Conservation (phyloP, 306 rosid genomes). For the Sicyos edulis region DNA sequence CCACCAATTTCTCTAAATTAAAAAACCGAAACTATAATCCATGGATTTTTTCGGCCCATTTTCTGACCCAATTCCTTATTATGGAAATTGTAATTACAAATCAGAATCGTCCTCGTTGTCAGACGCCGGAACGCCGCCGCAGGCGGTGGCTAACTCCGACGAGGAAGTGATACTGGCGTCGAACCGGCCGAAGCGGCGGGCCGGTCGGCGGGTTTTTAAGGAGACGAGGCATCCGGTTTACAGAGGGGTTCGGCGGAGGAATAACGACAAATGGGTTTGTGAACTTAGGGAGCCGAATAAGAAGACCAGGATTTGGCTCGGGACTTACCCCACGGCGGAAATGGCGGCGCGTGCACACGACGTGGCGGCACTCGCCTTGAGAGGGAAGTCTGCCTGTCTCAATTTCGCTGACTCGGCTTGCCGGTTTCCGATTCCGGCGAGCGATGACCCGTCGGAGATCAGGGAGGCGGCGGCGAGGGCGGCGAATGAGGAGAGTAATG, state of each 20-base stretch:
- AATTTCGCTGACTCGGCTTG: slow-evolving; percentile 68
- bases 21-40: not conserved
- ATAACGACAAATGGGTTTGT: slow-evolving; percentile 80
- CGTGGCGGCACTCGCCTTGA: slow-evolving; percentile 55
- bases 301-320: slow-evolving; percentile 70
- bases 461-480: slow-evolving; percentile 52
- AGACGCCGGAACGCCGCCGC: slow-evolving; percentile 16
- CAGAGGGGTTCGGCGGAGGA: slow-evolving; percentile 61
- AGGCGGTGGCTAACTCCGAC: slow-evolving; percentile 21
- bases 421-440: slow-evolving; percentile 40
- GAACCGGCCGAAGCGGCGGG: slow-evolving; percentile 50
- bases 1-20: not conserved
- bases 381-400: slow-evolving; percentile 60
- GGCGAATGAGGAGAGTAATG: slow-evolving; percentile 26
- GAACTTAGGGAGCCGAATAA: slow-evolving; percentile 66
- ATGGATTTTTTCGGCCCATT: slow-evolving; percentile 21
- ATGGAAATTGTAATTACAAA: not conserved
- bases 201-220: slow-evolving; percentile 57
- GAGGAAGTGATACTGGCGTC: slow-evolving; percentile 54
- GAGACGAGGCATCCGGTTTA: slow-evolving; percentile 84
- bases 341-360: slow-evolving; percentile 94
- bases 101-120: slow-evolving; percentile 22
- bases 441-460: slow-evolving; percentile 42
- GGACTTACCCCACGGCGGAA: slow-evolving; percentile 65
- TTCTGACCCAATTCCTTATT: slow-evolving; percentile 19